Conservation (phyloP, 2,329 filamentous ascomycete genomes). For the Fusarium sp. region DNA sequence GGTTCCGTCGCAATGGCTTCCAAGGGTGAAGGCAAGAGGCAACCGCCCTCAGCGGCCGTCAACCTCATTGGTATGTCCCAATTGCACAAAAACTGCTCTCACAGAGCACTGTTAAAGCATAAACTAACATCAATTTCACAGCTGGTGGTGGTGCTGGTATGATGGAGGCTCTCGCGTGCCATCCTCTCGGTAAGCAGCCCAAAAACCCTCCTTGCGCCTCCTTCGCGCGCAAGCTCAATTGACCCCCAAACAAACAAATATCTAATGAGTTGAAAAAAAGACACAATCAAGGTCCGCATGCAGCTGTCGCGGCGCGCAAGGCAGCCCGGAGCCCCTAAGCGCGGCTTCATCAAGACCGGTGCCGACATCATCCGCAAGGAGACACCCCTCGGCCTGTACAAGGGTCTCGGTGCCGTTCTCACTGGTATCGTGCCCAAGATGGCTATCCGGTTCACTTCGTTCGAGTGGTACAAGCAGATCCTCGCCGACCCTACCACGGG, state of each 20-base stretch:
- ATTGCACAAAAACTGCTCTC: neutral
- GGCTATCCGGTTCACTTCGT: conserved; percentile 98
- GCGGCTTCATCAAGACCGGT: conserved; percentile 90
- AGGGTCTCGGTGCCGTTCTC: conserved; percentile 95
- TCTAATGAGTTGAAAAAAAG: conserved; percentile 47
- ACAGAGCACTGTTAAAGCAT: neutral
- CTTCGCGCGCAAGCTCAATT: conserved; percentile 13
- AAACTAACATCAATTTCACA: conserved; percentile 52
- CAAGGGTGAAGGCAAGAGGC: conserved; percentile 61
- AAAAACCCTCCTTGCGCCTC: neutral
- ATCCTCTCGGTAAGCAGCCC: conserved; percentile 81
- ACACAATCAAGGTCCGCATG: conserved; percentile 99
- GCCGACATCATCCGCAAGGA: conserved; percentile 88
- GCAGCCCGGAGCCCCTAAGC: conserved; percentile 83
- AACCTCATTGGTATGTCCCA: conserved; percentile 83
- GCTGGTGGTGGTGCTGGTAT: conserved; percentile 97
- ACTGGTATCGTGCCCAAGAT: conserved; percentile 99
- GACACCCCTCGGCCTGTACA: conserved; percentile 94
- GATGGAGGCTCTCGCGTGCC: conserved; percentile 98
- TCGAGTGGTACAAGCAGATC: conserved; percentile 92
- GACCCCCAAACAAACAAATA: neutral
- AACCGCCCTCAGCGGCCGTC: conserved; percentile 85
- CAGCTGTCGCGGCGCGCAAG: conserved; percentile 91
- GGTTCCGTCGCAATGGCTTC: conserved; percentile 48
- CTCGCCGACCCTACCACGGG: conserved; percentile 78